Percentiles rank a stretch among this genome's conserved stretches.
Evolutionary conservation across 345 rosid genomes (phyloP).

Genomic region (Kandelia obovata): DNA sequence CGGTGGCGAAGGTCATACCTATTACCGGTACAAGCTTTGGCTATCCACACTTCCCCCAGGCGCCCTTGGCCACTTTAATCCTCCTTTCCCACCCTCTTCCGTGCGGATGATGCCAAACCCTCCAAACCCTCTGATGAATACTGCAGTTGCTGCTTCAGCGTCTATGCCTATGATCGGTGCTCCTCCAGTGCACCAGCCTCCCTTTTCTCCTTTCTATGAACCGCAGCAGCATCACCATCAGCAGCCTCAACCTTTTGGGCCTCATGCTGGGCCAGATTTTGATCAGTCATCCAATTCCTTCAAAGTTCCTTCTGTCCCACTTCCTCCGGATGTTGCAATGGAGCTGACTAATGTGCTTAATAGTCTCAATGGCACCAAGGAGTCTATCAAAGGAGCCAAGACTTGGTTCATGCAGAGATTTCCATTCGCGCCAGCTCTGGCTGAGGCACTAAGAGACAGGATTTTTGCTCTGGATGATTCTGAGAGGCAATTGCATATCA

Average conservation of each 20-base stretch:
- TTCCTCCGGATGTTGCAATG: constrained; percentile 79
- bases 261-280: constrained; percentile 67
- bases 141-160: constrained; percentile 44
- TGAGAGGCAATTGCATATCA: constrained; percentile 87
- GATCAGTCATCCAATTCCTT: constrained; percentile 62
- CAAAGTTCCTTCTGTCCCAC: constrained; percentile 77
- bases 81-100: constrained; percentile 57
- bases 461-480: constrained; percentile 77
- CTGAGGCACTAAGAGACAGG: constrained; percentile 87
- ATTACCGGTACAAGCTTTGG: constrained; percentile 86
- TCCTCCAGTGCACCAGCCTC: constrained; percentile 73
- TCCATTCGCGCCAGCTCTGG: constrained; percentile 90
- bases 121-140: constrained; percentile 61
- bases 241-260: constrained; percentile 55
- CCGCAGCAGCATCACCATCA: constrained; percentile 65
- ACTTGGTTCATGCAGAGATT: constrained; percentile 98
- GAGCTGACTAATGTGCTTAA: constrained; percentile 71
- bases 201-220: constrained; percentile 76
- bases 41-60: constrained; percentile 54
- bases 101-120: constrained; percentile 60
- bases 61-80: constrained; percentile 45
- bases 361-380: constrained; percentile 92
- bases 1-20: constrained; percentile 91
- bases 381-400: constrained; percentile 95
- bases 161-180: constrained; percentile 43